Evolutionary conservation across 179 eudicot species (phyloP), one percentile per base, ranked within the genome.

Genomic region (Silene vulgaris): DNA sequence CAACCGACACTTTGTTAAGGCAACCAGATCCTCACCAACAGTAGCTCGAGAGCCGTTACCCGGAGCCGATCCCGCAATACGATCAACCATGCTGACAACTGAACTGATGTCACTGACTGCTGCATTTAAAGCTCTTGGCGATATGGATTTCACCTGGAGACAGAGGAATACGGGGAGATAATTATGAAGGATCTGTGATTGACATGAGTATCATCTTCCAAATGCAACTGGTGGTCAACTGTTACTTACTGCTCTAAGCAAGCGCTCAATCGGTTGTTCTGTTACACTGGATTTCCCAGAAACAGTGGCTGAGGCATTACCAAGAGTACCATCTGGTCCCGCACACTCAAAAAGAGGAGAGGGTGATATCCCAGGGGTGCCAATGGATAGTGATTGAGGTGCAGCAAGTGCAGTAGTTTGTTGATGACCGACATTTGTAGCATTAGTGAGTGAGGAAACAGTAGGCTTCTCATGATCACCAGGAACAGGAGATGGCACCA

Each of bases 41-140:
- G 97, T 96, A 77, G 98, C 97, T 80, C 98, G 85, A 48, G 98
- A 94, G 17, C 98, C 98, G 82, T 94, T 94, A 54, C 97, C 96
- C 28, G 97, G 98, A 56, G 97, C 98, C 65, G 98, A 94, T 80
- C 98, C 98, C 17, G 98, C 98, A 72, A 90, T 88, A 76, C 94
- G 88, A 80, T 94, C 98, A 76, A 88, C 82, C 98, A 91, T 90
- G 80, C 92, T 89, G 66, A 91, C 92, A 80, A 94, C 96, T 59
- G 98, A 91, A 19, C 93, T 89, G 65, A 94, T 90, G 76, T 94
- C 98, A 76, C 87, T 78, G 71, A 94, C 89, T 48, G 97, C 81
- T 32, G 90, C 91, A 79, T 75, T 86, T 80, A 91, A 81, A 60
- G 90, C 88, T 76, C 82, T 83, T 2, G 90, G 80, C 48, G 98